Conservation (phyloP, 2,329 filamentous ascomycete species). For the Trichoderma aggressivum region DNA sequence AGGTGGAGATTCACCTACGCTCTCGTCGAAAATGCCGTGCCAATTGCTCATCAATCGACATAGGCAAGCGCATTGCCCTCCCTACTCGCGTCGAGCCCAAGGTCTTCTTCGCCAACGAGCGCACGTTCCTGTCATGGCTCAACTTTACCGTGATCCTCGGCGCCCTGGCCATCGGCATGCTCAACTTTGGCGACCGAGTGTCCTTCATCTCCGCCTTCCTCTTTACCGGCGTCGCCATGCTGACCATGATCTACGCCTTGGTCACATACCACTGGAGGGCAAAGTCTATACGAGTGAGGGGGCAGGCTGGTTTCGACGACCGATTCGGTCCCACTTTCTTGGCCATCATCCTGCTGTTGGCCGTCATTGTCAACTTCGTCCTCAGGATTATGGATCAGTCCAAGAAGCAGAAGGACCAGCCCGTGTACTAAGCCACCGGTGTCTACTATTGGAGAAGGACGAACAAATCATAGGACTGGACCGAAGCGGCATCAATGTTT, state of each 20-base stretch:
- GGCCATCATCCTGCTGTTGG: conserved; percentile 78
- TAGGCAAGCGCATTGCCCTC: conserved; percentile 97
- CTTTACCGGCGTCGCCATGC: conserved; percentile 92
- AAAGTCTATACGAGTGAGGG: conserved; percentile 83
- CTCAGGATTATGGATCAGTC: conserved; percentile 59
- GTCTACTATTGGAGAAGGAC: neutral
- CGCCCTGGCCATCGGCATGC: conserved; percentile 90
- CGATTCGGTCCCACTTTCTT: conserved; percentile 89
- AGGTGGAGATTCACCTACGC: neutral
- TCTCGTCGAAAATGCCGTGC: neutral
- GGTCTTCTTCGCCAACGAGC: conserved; percentile 99
- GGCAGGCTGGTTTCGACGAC: conserved; percentile 95
- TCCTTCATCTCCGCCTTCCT: conserved; percentile 91
- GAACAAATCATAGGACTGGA: neutral
- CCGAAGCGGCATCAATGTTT: neutral
- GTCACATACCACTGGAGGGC: conserved; percentile 97
- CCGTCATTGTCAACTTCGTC: conserved; percentile 95
- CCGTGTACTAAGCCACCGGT: neutral
- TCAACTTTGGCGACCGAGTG: conserved; percentile 95
- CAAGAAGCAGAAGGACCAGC: conserved; percentile 36
- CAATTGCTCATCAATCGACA: conserved; percentile 1
- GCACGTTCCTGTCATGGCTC: conserved; percentile 98
- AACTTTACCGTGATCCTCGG: conserved; percentile 99
- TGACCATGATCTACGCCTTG: conserved; percentile 91
- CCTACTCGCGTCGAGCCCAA: conserved; percentile 98